Evolutionary conservation across 768 basidiomycete species (phyloP).

Genomic region (Fomitopsis serialis): DNA sequence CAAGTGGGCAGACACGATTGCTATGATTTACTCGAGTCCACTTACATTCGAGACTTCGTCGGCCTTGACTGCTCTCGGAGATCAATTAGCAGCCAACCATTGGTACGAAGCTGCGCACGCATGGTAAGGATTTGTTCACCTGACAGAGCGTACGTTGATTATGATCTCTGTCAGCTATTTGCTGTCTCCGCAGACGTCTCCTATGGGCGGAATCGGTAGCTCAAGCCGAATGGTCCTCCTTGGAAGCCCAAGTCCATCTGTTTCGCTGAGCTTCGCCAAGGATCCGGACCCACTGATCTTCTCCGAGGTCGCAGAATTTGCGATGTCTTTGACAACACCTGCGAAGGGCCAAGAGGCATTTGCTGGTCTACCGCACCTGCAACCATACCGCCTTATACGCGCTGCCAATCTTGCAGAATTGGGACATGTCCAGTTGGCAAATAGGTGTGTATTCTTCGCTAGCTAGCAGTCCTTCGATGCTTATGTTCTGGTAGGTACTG

Average conservation of each 20-base stretch:
- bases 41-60: constrained; percentile 61
- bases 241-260: constrained; percentile 58
- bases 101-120: constrained; percentile 85
- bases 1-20: constrained; percentile 82
- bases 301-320: constrained; percentile 91
- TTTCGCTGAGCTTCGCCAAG: constrained; percentile 45
- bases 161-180: constrained; percentile 56
- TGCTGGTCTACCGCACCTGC: constrained; percentile 76
- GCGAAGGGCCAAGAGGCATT: constrained; percentile 86
- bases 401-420: constrained; percentile 75
- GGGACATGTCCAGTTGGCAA: constrained; percentile 73
- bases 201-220: constrained; percentile 65
- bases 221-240: constrained; percentile 66
- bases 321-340: constrained; percentile 64
- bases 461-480: neutral
- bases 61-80: constrained; percentile 79
- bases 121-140: constrained; percentile 54
- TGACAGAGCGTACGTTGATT: neutral
- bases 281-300: constrained; percentile 77
- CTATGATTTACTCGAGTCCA: constrained; percentile 78
- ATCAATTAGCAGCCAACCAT: constrained; percentile 65
- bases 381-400: constrained; percentile 81
- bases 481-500: constrained; percentile 65
- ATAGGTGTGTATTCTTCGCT: constrained; percentile 47
- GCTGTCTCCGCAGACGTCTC: constrained; percentile 76